These are phyloP conservation scores for Huntiella abstrusa DNA, from an alignment of 2,329 filamentous ascomycete genomes.

Conservation along the genomic window DNA sequence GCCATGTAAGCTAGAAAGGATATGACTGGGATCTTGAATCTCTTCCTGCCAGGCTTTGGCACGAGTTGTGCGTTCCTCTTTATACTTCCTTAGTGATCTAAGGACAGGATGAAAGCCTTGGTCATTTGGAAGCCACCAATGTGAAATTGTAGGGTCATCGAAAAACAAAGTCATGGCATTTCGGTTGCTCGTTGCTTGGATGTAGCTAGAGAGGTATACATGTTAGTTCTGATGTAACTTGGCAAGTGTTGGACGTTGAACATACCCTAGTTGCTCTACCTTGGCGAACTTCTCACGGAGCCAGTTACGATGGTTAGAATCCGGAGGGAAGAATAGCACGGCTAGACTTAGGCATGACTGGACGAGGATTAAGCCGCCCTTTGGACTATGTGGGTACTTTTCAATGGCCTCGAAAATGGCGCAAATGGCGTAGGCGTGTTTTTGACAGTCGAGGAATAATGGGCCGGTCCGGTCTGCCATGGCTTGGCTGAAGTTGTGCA, in stretches of 20 bases:
- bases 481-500: slow-evolving; percentile 60
- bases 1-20: slow-evolving; percentile 50
- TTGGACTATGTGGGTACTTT: slow-evolving; percentile 49
- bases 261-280: slow-evolving; percentile 64
- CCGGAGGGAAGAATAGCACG: slow-evolving; percentile 60
- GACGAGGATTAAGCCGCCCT: slow-evolving; percentile 50
- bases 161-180: slow-evolving; percentile 59
- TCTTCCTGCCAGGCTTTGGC: slow-evolving; percentile 42
- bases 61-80: slow-evolving; percentile 52
- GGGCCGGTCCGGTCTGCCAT: slow-evolving; percentile 32
- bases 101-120: slow-evolving; percentile 58
- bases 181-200: slow-evolving; percentile 59
- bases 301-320: slow-evolving; percentile 58
- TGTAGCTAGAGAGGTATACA: slow-evolving; percentile 40
- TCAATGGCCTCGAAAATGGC: slow-evolving; percentile 65
- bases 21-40: slow-evolving; percentile 53
- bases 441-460: slow-evolving; percentile 33
- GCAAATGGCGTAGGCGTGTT: slow-evolving; percentile 50
- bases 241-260: slow-evolving; percentile 11
- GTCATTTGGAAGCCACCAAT: slow-evolving; percentile 82
- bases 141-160: slow-evolving; percentile 46
- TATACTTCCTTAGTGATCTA: slow-evolving; percentile 60
- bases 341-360: slow-evolving; percentile 63
- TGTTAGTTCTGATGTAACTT: slow-evolving; percentile 5
- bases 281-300: slow-evolving; percentile 57